Evolutionary conservation across 305 asterid genomes (phyloP).

Genomic region (Euphrasia arctica): DNA sequence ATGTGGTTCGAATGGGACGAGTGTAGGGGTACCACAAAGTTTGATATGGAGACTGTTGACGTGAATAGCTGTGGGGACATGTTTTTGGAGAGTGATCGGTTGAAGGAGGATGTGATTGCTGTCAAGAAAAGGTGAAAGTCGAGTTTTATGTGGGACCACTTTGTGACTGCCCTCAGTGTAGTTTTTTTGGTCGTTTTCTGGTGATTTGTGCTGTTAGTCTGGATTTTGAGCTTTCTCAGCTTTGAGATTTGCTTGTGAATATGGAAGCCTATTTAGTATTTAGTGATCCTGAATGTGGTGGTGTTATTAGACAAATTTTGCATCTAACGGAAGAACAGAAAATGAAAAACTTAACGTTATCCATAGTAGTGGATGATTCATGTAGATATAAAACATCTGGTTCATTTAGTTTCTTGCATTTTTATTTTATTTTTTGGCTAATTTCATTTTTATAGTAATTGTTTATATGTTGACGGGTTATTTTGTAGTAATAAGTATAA

Average conservation of each 20-base stretch:
- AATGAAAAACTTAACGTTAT: background rate
- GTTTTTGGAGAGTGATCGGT: constrained; percentile 62
- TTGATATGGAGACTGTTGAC: constrained; percentile 69
- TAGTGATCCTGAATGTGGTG: constrained; percentile 5
- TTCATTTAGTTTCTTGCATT: background rate
- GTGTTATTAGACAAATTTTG: background rate
- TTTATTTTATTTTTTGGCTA: background rate
- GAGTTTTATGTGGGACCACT: background rate
- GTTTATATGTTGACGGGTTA: background rate
- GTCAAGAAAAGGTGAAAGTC: constrained; percentile 51
- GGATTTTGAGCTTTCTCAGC: constrained; percentile 16
- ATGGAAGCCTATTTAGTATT: background rate
- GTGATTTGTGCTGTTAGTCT: constrained; percentile 6
- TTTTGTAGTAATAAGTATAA: background rate
- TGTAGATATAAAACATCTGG: background rate
- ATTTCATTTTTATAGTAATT: background rate
- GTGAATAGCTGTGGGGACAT: constrained; percentile 51
- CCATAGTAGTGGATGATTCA: background rate
- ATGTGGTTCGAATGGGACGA: constrained; percentile 99
- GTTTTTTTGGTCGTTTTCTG: constrained; percentile 30
- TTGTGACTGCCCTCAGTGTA: constrained; percentile 10
- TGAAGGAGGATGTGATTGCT: constrained; percentile 62
- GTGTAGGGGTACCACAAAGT: constrained; percentile 48
- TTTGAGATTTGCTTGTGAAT: constrained; percentile 6
- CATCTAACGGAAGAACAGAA: background rate